Conservation (phyloP, 2,329 filamentous ascomycete genomes). For the Dothidotthia symphoricarpi region DNA sequence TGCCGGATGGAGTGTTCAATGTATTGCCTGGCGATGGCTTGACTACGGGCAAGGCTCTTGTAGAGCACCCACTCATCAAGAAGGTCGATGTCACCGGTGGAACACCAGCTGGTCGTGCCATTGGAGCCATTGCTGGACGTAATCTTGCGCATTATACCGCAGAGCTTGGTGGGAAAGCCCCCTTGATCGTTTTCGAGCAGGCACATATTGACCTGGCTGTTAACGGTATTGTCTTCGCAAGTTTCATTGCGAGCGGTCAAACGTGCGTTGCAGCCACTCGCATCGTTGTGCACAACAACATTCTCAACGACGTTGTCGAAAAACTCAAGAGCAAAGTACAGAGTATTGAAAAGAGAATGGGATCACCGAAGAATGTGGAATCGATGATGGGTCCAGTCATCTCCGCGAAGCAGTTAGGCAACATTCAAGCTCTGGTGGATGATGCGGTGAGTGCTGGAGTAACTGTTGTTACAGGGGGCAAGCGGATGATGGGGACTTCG, state of each 20-base stretch:
- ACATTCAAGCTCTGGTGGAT: conserved; percentile 40
- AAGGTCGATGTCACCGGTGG: conserved; percentile 43
- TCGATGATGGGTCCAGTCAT: conserved; percentile 66
- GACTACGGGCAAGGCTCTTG: conserved; percentile 38
- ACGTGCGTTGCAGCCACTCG: conserved; percentile 58
- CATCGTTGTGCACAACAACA: conserved; percentile 51
- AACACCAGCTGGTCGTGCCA: conserved; percentile 38
- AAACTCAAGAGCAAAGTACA: conserved; percentile 47
- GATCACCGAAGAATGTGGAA: conserved; percentile 55
- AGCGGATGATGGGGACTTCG: conserved; percentile 51
- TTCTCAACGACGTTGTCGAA: conserved; percentile 43
- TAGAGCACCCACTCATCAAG: conserved; percentile 37
- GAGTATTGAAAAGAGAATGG: conserved; percentile 56
- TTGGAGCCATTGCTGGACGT: conserved; percentile 37
- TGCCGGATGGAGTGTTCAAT: conserved; percentile 40
- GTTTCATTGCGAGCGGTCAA: conserved; percentile 56
- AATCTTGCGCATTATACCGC: conserved; percentile 41
- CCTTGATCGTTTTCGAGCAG: conserved; percentile 40
- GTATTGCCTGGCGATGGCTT: conserved; percentile 36
- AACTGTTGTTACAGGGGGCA: conserved; percentile 49
- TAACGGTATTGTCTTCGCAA: conserved; percentile 42
- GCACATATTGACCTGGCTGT: conserved; percentile 39
- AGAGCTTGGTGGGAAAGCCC: conserved; percentile 41
- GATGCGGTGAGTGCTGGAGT: conserved; percentile 41
- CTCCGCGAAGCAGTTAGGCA: conserved; percentile 51